Evolutionary conservation across 768 basidiomycete genomes (phyloP).

Genomic region (Brasilioporus rufonigricans): DNA sequence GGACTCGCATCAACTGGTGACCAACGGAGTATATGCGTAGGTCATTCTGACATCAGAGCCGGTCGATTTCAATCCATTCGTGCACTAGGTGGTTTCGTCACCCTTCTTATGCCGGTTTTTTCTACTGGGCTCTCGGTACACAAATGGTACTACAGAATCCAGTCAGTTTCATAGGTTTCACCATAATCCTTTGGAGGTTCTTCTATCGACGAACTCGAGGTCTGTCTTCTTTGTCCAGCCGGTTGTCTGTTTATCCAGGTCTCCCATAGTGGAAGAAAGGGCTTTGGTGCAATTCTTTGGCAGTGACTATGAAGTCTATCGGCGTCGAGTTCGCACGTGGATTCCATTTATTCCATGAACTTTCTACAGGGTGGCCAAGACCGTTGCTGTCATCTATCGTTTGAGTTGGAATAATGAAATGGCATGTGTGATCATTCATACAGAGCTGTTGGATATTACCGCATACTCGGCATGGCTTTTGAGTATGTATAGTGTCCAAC

Average conservation of each 20-base stretch:
- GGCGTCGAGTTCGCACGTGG: slow-evolving; percentile 73
- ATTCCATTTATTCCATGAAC: slow-evolving; percentile 80
- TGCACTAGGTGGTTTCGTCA: slow-evolving; percentile 61
- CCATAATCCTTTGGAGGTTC: slow-evolving; percentile 76
- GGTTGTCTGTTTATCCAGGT: slow-evolving; percentile 7
- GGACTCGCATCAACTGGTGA: slow-evolving; percentile 76
- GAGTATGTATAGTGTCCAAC: slow-evolving; percentile 13
- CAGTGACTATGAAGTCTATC: slow-evolving; percentile 76
- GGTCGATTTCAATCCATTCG: not conserved
- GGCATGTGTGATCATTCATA: slow-evolving; percentile 33
- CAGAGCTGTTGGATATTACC: slow-evolving; percentile 20
- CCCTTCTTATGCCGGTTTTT: slow-evolving; percentile 96
- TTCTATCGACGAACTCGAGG: slow-evolving; percentile 79
- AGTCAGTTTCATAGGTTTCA: slow-evolving; percentile 64
- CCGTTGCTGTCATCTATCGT: not conserved
- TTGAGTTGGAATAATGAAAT: slow-evolving; percentile 5
- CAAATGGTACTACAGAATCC: slow-evolving; percentile 91
- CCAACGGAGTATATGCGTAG: slow-evolving; percentile 85
- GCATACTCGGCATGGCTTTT: slow-evolving; percentile 21
- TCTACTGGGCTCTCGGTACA: slow-evolving; percentile 96
- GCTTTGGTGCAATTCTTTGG: slow-evolving; percentile 88
- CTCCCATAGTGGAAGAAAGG: slow-evolving; percentile 69
- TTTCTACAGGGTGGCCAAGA: not conserved
- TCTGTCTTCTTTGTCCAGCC: slow-evolving; percentile 38
- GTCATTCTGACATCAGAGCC: slow-evolving; percentile 24